These are phyloP conservation scores for Eremomyces bilateralis DNA, from an alignment of 495 filamentous ascomycete genomes.

Conservation along the genomic window DNA sequence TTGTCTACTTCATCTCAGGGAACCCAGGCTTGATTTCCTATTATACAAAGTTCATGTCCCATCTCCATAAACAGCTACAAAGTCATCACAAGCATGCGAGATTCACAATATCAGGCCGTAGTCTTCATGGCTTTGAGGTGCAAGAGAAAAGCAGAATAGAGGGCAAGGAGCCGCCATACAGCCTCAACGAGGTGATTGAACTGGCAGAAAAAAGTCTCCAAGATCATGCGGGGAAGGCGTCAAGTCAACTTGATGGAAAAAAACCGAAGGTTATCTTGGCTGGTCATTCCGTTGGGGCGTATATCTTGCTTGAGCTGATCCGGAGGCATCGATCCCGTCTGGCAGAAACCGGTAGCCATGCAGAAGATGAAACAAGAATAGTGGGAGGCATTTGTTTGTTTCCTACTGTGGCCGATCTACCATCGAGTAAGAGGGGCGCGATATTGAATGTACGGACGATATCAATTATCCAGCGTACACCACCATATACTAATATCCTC, in stretches of 20 bases:
- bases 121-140: too few species aligned
- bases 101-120: too few species aligned
- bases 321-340: not conserved
- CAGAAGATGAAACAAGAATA: slow-evolving; percentile 18
- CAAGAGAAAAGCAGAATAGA: too few species aligned
- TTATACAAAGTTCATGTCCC: not conserved
- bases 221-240: too few species aligned
- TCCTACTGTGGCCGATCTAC: slow-evolving; percentile 57
- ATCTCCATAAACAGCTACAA: too few species aligned
- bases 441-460: not conserved
- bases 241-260: too few species aligned
- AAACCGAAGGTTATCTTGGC: not conserved
- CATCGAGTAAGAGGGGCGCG: slow-evolving; percentile 13
- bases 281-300: slow-evolving; percentile 65
- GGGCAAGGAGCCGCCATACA: too few species aligned
- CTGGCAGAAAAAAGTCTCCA: too few species aligned
- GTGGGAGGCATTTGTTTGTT: slow-evolving; percentile 47
- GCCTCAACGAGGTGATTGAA: too few species aligned
- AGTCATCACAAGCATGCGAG: too few species aligned
- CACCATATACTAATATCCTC: too few species aligned
- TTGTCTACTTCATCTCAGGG: not conserved
- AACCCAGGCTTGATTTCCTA: not conserved
- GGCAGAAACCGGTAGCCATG: not conserved
- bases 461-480: not conserved
- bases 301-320: slow-evolving; percentile 36